A percentile compares a stretch with the other conserved stretches of the same genome.
Evolutionary conservation across 495 filamentous ascomycete species (phyloP).

Genomic region (Aspergillus funiculosus): DNA sequence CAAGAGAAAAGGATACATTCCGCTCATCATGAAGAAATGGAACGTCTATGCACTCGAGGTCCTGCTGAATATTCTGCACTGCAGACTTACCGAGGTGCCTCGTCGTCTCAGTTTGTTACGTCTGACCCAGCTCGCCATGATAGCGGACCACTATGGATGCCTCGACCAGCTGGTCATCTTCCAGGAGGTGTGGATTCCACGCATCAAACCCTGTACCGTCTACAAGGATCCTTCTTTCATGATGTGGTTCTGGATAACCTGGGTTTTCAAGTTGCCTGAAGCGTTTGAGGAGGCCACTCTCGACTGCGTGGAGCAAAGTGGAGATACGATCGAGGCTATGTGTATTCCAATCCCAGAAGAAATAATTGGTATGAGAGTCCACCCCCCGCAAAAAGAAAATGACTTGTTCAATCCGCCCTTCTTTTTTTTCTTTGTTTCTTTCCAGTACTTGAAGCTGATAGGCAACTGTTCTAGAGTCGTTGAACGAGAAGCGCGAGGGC

Average conservation of each 20-base stretch:
- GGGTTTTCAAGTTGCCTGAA: no score
- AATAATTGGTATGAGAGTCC: no score
- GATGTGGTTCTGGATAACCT: neutral
- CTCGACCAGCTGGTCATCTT: constrained; percentile 38
- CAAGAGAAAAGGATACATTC: constrained; percentile 34
- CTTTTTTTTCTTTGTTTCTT: no score
- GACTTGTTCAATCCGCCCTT: no score
- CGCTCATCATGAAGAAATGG: constrained; percentile 31
- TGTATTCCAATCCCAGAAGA: no score
- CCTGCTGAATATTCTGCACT: constrained; percentile 48
- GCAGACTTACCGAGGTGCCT: constrained; percentile 38
- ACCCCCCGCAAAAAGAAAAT: no score
- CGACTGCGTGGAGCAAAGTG: no score
- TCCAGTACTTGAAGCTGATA: no score
- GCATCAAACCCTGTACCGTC: neutral
- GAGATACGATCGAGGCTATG: no score
- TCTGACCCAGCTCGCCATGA: constrained; percentile 43
- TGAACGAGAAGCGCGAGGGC: no score
- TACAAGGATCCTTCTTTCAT: neutral
- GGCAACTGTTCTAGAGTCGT: no score
- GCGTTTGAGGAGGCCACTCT: no score
- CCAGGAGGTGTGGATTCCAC: constrained; percentile 39
- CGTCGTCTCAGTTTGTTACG: constrained; percentile 34
- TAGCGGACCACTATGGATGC: constrained; percentile 49
- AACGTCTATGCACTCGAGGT: constrained; percentile 42